These are phyloP conservation scores for Plectosphaerella cucumerina DNA, from an alignment of 2,329 filamentous ascomycete species.

Conservation along the genomic window DNA sequence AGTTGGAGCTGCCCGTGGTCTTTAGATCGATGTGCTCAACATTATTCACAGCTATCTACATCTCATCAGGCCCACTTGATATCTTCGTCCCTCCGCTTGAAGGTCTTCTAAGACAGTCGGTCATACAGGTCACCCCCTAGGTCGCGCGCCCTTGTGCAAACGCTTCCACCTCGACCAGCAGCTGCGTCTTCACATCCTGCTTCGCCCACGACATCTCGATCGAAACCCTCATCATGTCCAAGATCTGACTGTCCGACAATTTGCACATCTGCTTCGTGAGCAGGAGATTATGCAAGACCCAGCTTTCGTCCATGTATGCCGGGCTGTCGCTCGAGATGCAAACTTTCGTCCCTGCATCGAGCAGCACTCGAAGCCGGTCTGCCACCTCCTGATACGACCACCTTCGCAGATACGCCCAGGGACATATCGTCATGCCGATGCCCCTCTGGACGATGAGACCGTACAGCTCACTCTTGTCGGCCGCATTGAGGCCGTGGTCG, in stretches of 20 bases:
- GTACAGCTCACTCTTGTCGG: neutral
- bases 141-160: neutral
- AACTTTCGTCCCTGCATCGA: neutral
- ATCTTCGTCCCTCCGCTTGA: no score
- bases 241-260: neutral
- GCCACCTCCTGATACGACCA: neutral
- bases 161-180: neutral
- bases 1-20: no score
- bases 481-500: constrained; percentile 1
- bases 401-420: neutral
- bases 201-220: neutral
- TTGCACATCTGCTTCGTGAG: constrained; percentile 1
- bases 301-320: constrained; percentile 2
- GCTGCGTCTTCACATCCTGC: neutral
- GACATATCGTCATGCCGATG: neutral
- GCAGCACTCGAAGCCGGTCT: neutral
- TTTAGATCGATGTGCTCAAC: no score
- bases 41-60: no score
- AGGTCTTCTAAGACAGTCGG: no score
- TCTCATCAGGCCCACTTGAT: no score
- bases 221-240: neutral
- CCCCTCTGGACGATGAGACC: neutral
- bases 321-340: constrained; percentile 2
- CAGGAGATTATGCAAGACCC: constrained; percentile 16
- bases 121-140: no score